These are phyloP conservation scores for Pouteria glomerata DNA, from an alignment of 148 eudicot species.

Conservation along the genomic window DNA sequence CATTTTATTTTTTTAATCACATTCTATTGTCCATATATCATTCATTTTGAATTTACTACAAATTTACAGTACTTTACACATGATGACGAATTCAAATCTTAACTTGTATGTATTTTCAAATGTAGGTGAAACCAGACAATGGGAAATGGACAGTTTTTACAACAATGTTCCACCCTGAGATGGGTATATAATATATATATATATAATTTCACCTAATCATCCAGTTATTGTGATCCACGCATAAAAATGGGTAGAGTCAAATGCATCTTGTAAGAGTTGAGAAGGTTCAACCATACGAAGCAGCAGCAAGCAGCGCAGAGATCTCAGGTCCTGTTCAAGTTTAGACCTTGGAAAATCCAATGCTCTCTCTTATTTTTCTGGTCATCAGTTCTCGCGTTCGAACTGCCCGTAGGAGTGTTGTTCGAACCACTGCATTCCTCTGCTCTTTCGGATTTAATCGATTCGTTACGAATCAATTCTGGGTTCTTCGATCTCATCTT, in stretches of 20 bases:
- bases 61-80: no score
- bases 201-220: background rate
- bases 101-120: no score
- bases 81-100: no score
- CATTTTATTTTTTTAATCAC: no score
- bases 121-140: background rate
- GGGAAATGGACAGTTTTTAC: background rate
- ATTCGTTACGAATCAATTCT: background rate
- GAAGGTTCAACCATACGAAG: no score
- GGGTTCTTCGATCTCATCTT: slow-evolving; percentile 8
- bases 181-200: no score
- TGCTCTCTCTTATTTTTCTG: slow-evolving; percentile 21
- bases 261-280: no score
- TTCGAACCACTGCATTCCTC: slow-evolving; percentile 1
- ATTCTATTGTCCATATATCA: no score
- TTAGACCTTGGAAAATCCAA: slow-evolving; percentile 34
- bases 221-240: background rate
- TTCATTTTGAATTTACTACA: no score
- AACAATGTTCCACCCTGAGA: background rate
- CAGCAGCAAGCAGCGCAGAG: no score
- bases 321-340: slow-evolving; percentile 27
- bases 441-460: background rate
- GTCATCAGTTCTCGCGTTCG: slow-evolving; percentile 2
- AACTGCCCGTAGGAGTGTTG: slow-evolving; percentile 6
- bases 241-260: background rate